A percentile compares a stretch with the other conserved stretches of the same genome.
phyloP scores from a whole-genome alignment of 73 alveolate species.

The Durusdinium trenchii region DNA sequence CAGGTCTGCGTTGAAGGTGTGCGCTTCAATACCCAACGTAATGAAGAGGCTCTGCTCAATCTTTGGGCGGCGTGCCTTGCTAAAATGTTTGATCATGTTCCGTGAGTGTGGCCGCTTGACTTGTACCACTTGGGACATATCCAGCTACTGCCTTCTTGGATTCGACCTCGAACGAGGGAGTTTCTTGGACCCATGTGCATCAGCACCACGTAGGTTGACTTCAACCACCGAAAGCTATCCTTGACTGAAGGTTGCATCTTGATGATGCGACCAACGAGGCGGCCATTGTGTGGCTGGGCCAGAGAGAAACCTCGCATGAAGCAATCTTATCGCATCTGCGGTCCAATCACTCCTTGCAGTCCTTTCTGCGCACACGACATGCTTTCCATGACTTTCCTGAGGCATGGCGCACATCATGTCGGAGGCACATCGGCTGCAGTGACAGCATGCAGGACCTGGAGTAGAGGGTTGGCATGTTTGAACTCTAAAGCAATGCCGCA shows the following conservation, averaged over 20 bases:
- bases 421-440: conserved; percentile 22
- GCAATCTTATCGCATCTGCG: background rate
- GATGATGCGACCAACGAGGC: conserved; percentile 56
- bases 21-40: conserved; percentile 65
- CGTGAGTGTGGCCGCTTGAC: background rate
- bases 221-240: background rate
- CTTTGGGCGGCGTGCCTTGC: conserved; percentile 44
- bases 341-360: background rate
- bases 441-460: background rate
- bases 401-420: conserved; percentile 59
- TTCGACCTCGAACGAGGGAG: background rate
- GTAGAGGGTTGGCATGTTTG: background rate
- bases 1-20: conserved; percentile 48
- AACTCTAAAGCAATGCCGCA: no score
- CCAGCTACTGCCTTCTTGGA: background rate
- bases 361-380: background rate
- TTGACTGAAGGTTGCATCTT: background rate
- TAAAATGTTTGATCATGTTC: background rate
- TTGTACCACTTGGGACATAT: background rate
- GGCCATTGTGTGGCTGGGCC: conserved; percentile 30
- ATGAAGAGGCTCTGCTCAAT: conserved; percentile 43
- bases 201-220: background rate
- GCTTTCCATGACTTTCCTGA: background rate
- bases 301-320: background rate
- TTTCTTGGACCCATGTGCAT: background rate